A percentile compares a stretch with the other conserved stretches of the same genome.
Evolutionary conservation across 768 basidiomycete genomes (phyloP).

Genomic region (Porphyrellus cyaneotinctus): DNA sequence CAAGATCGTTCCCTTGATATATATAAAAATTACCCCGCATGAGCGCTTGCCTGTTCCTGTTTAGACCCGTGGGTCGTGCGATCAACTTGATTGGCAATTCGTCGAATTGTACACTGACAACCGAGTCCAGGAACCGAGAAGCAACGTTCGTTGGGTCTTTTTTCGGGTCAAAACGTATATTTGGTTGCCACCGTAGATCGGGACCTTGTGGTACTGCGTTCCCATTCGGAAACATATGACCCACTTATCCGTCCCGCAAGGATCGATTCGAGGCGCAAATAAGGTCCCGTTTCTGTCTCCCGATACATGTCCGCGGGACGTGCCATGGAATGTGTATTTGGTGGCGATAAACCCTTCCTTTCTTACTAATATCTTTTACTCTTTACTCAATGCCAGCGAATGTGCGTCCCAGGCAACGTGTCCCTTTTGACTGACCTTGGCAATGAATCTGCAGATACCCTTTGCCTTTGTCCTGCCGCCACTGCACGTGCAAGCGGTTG

Average conservation of each 20-base stretch:
- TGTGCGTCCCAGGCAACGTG: not conserved
- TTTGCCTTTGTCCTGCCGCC: not conserved
- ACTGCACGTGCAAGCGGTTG: not conserved
- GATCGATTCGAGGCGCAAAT: not conserved
- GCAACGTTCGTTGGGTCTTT: not conserved
- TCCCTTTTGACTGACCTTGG: not conserved
- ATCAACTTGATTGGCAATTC: not conserved
- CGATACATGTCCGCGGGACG: not conserved
- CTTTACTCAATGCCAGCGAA: not conserved
- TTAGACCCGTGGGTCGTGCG: not conserved
- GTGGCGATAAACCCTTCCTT: not conserved
- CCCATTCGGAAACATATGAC: not conserved
- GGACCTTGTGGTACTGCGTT: not conserved
- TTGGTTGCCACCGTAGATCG: not conserved
- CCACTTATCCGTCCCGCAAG: not conserved
- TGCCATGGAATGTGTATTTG: not conserved
- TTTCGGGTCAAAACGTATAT: not conserved
- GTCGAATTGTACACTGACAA: not conserved
- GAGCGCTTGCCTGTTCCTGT: not conserved
- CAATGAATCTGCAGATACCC: not conserved
- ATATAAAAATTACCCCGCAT: constrained; percentile 7
- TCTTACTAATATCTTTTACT: not conserved
- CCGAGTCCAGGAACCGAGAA: constrained; percentile 10
- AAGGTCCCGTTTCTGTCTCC: not conserved
- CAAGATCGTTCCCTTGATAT: not conserved